phyloP scores from a whole-genome alignment of 768 basidiomycete genomes.

The Mycena latifolia region DNA sequence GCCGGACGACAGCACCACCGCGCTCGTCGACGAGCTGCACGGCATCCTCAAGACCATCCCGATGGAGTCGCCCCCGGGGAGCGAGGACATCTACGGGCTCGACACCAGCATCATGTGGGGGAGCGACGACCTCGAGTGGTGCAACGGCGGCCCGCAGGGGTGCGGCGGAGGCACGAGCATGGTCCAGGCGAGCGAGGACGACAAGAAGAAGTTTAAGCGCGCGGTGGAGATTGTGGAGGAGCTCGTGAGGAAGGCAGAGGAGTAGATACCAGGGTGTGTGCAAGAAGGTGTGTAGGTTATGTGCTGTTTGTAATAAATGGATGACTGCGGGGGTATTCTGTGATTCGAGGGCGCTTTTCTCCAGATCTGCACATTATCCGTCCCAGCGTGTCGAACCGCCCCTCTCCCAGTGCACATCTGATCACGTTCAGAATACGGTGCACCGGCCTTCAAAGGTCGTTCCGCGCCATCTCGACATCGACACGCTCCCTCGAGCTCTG shows the following conservation, averaged over 20 bases:
- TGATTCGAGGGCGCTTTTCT: too few relatives aligned
- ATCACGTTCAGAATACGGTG: too few relatives aligned
- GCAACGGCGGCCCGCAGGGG: conserved; percentile 71
- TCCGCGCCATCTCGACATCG: too few relatives aligned
- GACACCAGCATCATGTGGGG: conserved; percentile 75
- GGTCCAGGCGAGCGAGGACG: conserved; percentile 65
- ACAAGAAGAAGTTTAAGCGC: conserved; percentile 76
- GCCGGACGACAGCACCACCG: conserved; percentile 46
- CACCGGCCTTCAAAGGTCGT: too few relatives aligned
- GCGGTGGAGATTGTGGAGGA: conserved; percentile 77
- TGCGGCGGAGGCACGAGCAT: conserved; percentile 64
- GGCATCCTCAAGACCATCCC: conserved; percentile 71
- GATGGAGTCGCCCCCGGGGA: conserved; percentile 66
- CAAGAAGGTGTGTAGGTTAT: neutral
- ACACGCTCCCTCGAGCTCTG: too few relatives aligned
- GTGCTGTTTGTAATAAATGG: neutral
- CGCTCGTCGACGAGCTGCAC: conserved; percentile 70
- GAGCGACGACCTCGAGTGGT: conserved; percentile 70
- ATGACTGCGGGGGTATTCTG: too few relatives aligned
- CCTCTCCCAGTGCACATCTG: too few relatives aligned
- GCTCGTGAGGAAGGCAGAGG: conserved; percentile 53
- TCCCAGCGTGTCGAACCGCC: too few relatives aligned
- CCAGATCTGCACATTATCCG: too few relatives aligned
- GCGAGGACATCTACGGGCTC: conserved; percentile 79
- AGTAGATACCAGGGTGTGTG: neutral